Base-by-base conservation (phyloP, 192 early-diverging fungal genomes). In the Diversispora epigaea region DNA sequence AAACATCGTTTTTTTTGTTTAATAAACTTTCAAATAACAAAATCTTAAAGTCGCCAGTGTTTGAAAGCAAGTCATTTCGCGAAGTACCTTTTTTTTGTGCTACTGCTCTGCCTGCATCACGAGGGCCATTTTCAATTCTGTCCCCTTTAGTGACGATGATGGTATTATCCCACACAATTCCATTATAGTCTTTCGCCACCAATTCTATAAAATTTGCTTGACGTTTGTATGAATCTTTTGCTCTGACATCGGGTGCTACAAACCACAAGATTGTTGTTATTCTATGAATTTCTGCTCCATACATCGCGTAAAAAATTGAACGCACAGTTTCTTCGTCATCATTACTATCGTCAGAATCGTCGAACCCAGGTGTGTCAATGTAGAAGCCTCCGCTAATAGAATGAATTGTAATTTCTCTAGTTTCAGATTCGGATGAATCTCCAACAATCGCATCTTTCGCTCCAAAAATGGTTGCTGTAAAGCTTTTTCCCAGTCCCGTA, bases 151-250 rank as follows among this genome's bases (percentile, higher is more conserved):
- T 68, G 14, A 75, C 73, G 11, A 75, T 68, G 11, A 75, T 75
- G 22, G 50, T 68, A 75, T 75, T 75, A n/a, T 75, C 63, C 73
- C 73, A 75, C 15, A 69, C 73, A 52, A 71, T 75, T n/a, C 73
- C 73, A 17, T 7, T 45, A 19, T 68, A 50, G n/a, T 66, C 7
- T 40, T 50, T 15, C 12, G 73, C 41, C 21, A 75, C 50, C 22
- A 52, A 40, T 55, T 71, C 69, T 57, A 71, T 71, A 71, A 71
- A 54, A 43, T 12, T 71, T 58, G 69, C 69, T 41, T 71, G 52
- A 45, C 54, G 69, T 71, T 71, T 56, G 19, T 21, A 50, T 6
- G 64, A 67, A 32, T 8, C 19, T 54, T n/a, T 68, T 8, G 73
- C 65, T 67, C 65, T 46, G 17, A 17, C 15, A 5, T 47, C 49